These are phyloP conservation scores for Tetraselmis striata DNA, from an alignment of 139 green algal species.

Conservation along the genomic window DNA sequence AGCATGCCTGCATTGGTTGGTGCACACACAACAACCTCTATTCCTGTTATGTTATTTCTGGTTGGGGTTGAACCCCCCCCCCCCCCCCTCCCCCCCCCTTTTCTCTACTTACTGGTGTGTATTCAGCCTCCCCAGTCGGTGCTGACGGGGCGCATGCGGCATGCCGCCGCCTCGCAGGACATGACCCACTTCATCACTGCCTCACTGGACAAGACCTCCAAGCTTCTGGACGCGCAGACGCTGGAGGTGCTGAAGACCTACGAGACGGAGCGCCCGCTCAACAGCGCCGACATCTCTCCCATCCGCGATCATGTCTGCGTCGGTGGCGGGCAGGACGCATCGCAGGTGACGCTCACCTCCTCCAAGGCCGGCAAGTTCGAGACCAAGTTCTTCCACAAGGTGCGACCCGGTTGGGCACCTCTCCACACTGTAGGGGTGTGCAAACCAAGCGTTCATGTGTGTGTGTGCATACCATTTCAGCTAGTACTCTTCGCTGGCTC, in stretches of 20 bases:
- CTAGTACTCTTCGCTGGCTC: too few species aligned
- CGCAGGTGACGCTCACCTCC: conserved; percentile 82
- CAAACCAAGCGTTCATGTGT: too few species aligned
- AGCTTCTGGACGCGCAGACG: conserved; percentile 74
- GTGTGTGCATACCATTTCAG: too few species aligned
- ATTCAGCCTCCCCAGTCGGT: too few species aligned
- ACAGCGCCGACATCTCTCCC: conserved; percentile 85
- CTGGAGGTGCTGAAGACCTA: conserved; percentile 91
- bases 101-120: too few species aligned
- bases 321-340: conserved; percentile 88
- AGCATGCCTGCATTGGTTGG: too few species aligned
- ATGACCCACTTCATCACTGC: conserved; percentile 90
- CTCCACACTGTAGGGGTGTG: too few species aligned
- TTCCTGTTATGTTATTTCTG: too few species aligned
- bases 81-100: too few species aligned
- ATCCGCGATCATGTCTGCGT: conserved; percentile 80
- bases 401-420: too few species aligned
- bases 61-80: too few species aligned
- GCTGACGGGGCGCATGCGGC: conserved; percentile 1
- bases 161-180: conserved; percentile 56
- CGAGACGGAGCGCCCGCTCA: conserved; percentile 77
- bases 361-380: conserved; percentile 89
- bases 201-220: conserved; percentile 84
- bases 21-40: too few species aligned
- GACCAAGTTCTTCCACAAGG: conserved; percentile 95